Base-by-base conservation (phyloP, 352 stramenopile genomes). In the Halophytophthora polymorphica region DNA sequence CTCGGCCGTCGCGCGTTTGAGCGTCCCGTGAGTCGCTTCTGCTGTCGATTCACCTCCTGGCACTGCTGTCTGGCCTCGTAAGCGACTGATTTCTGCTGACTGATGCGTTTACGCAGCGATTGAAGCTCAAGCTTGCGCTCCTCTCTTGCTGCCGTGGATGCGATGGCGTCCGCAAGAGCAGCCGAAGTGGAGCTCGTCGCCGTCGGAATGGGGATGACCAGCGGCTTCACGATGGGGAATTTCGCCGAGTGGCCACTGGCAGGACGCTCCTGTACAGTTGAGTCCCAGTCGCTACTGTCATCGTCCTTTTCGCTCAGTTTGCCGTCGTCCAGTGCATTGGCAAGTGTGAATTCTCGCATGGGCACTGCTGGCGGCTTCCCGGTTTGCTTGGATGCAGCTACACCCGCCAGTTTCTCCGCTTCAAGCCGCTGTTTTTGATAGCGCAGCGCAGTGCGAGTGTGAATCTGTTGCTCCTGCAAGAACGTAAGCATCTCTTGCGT, bases 401-500 rank as follows among this genome's bases (percentile, higher is more conserved):
- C n/a, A 34, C 7, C 38, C 19, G 46, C 4, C 35, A 22, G 40
- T 38, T 34, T 8, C 51, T 18, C 46, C 52, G 46, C 23, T 50
- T 12, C 34, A 51, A 43, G 23, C 53, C 67, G 15, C 49, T 61
- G 21, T 12, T 61, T 18, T 35, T 71, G 46, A 8, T 60, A 22
- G 14, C 50, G 49, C 22, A 61, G 36, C 14, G 45, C 55, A 2
- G 17, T 44, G 35, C 55, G 54, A 37, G 66, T 77, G 19, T 56
- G 17, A 17, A 40, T 25, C 28, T 73, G 49, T 28, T 80, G 70
- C 5, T 69, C 29, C 14, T 61, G 53, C 25, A 80, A 41, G 22
- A 68, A 33, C 21, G 40, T 33, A 6, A 54, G 38, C 38, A 77
- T 33, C 21, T 75, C 45, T 33, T 75, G 42, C 8, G 44, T 61